These are phyloP conservation scores for Lecanoromycetidae sp. DNA, from an alignment of 2,329 filamentous ascomycete genomes.

Conservation along the genomic window DNA sequence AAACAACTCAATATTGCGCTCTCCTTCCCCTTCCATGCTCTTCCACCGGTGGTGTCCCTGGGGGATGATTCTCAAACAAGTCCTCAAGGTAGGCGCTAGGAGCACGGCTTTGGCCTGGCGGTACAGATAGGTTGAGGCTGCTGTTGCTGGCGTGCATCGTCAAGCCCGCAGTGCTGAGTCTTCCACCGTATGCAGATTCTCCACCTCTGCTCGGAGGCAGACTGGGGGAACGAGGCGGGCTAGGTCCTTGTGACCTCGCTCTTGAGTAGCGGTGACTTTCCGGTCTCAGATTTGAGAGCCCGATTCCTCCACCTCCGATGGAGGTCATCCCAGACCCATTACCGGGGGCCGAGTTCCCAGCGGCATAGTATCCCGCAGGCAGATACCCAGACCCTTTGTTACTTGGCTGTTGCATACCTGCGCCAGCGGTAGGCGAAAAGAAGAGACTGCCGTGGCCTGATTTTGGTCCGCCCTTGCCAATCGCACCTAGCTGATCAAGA, in stretches of 20 bases:
- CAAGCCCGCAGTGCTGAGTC: slow-evolving; percentile 15
- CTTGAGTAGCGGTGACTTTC: slow-evolving; percentile 43
- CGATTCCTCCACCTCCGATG: slow-evolving; percentile 16
- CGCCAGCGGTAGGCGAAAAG: slow-evolving; percentile 81
- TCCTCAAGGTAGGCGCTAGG: slow-evolving; percentile 88
- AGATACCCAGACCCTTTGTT: slow-evolving; percentile 68
- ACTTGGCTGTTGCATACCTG: slow-evolving; percentile 41
- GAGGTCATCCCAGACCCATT: slow-evolving; percentile 25
- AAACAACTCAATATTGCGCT: background rate
- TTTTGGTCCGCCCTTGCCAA: slow-evolving; percentile 15
- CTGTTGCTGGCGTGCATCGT: slow-evolving; percentile 36
- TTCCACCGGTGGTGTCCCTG: slow-evolving; percentile 17
- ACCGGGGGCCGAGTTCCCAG: slow-evolving; percentile 44
- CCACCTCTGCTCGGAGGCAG: slow-evolving; percentile 36
- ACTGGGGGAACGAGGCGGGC: slow-evolving; percentile 54
- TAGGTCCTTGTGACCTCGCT: slow-evolving; percentile 38
- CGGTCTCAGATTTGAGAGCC: slow-evolving; percentile 40
- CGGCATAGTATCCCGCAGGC: slow-evolving; percentile 82
- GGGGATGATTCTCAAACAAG: slow-evolving; percentile 61
- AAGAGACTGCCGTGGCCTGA: slow-evolving; percentile 61
- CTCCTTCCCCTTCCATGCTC: slow-evolving; percentile 14
- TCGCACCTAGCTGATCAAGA: slow-evolving; percentile 37
- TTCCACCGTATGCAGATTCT: slow-evolving; percentile 14
- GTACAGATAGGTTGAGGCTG: slow-evolving; percentile 51
- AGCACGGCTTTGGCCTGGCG: slow-evolving; percentile 57